Base-by-base conservation (phyloP, 1,139 yeast genomes). In the Yamadazyma aaseri region DNA sequence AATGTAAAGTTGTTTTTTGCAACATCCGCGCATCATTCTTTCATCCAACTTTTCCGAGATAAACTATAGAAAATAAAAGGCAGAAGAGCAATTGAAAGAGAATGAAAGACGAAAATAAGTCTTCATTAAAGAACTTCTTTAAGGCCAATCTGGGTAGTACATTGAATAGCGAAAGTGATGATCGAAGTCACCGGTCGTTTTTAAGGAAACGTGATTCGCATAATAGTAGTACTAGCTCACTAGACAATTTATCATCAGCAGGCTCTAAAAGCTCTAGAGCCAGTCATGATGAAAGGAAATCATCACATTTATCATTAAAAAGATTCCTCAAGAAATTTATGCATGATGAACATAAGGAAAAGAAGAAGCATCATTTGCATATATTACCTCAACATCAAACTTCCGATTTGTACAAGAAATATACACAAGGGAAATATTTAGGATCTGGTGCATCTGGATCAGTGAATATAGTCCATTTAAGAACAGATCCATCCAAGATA, bases 381-480 rank as follows among this genome's bases (percentile, higher is more conserved):
- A 35, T 47, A n/a, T 29, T 47, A 21, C 51, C 56, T 1, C 40
- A 39, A 17, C 47, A 50, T 34, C 35, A 51, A 3, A 35, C 47
- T 4, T 47, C 57, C 16, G 57, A 53, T 12, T 41, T 60, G 16
- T 56, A 55, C 39, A 52, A 71, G 29, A 76, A 77, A 48, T 82
- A 81, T 49, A 86, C 86, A n/a, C 38, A 49, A 6, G 86, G 84
- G 1, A 71, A 66, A 44, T 53, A 76, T 17, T 59, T 78, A 13
- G 94, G 94, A 5, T 73, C 83, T 34, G 94, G 94, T 17, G 90
- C 92, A 6, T 81, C 86, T 27, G 92, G 94, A 0, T 76, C 85
- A 3, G 94, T 84, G 11, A 72, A 76, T 36, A 66, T 81, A 31
- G 76, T 80, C 4, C 65, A 71, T 16, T 61, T 75, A 28, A 62